Evolutionary conservation across 2,329 filamentous ascomycete genomes (phyloP).

Genomic region (Beauveria caledonica): DNA sequence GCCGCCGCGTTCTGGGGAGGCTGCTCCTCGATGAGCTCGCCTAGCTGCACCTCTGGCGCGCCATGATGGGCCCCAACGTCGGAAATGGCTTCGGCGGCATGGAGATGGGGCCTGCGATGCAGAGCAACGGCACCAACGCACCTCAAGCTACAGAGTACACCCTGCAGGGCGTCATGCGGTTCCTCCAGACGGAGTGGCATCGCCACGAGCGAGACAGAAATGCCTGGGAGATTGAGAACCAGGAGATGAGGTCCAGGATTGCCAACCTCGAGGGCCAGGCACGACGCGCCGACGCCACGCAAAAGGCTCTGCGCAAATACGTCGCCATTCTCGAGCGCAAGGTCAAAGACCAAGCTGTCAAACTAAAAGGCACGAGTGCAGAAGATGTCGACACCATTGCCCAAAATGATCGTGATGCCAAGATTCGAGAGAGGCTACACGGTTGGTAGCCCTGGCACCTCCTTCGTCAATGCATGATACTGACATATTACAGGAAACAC

Average conservation of each 20-base stretch:
- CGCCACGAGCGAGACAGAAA: conserved; percentile 95
- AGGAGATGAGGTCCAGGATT: conserved; percentile 98
- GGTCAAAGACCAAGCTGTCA: conserved; percentile 71
- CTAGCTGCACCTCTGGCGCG: conserved; percentile 26
- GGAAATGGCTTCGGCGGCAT: conserved; percentile 39
- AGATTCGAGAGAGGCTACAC: conserved; percentile 49
- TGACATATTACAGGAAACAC: conserved; percentile 28
- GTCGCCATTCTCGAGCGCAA: conserved; percentile 84
- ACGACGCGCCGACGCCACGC: conserved; percentile 76
- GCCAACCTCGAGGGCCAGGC: conserved; percentile 87
- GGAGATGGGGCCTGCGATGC: conserved; percentile 38
- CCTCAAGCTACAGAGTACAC: conserved; percentile 56
- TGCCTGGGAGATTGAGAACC: conserved; percentile 96
- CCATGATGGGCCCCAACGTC: conserved; percentile 34
- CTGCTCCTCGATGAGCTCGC: conserved; percentile 30
- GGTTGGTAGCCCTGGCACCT: conserved; percentile 29
- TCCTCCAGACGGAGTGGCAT: conserved; percentile 98
- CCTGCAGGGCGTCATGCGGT: conserved; percentile 85
- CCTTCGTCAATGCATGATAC: not conserved
- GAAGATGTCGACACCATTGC: conserved; percentile 31
- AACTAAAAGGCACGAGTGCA: conserved; percentile 45
- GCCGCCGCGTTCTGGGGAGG: conserved; percentile 11
- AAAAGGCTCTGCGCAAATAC: conserved; percentile 84
- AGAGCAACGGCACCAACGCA: conserved; percentile 38
- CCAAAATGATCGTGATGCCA: conserved; percentile 43